Conservation (phyloP, 495 filamentous ascomycete genomes). For the Melanomma pulvis-pyrius region DNA sequence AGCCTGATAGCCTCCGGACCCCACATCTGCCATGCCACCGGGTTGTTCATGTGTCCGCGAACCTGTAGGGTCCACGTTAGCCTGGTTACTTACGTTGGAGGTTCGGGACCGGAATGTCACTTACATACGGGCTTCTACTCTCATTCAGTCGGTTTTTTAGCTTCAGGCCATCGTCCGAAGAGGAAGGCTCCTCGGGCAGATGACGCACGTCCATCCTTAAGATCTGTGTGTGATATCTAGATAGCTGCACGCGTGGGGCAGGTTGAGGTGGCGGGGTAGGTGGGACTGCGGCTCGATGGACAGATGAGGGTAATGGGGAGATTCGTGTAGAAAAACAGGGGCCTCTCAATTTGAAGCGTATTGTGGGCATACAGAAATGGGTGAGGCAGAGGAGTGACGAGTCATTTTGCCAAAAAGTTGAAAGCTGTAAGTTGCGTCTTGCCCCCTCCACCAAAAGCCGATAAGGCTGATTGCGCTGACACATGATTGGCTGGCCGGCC, state of each 20-base stretch:
- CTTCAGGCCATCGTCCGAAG: constrained; percentile 31
- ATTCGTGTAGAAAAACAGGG: constrained; percentile 20
- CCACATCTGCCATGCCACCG: constrained; percentile 93
- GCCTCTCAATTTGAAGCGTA: constrained; percentile 27
- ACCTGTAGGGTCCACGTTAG: constrained; percentile 54
- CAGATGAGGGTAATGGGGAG: background rate
- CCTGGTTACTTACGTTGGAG: background rate
- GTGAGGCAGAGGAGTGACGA: background rate
- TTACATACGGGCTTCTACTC: constrained; percentile 80
- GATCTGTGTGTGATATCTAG: constrained; percentile 20
- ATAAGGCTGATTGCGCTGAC: constrained; percentile 2
- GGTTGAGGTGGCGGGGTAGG: constrained; percentile 6
- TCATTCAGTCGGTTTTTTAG: constrained; percentile 72
- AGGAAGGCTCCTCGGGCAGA: constrained; percentile 1
- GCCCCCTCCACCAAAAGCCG: background rate
- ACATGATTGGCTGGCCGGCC: background rate
- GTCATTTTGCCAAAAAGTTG: background rate
- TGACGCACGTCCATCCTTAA: constrained; percentile 34
- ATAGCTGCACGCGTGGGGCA: constrained; percentile 1
- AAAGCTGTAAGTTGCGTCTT: background rate
- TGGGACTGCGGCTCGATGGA: background rate
- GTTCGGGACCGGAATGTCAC: constrained; percentile 33
- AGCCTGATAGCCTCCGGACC: constrained; percentile 72
- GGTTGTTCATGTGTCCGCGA: constrained; percentile 77
- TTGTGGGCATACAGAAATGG: constrained; percentile 20